phyloP scores from a whole-genome alignment of 179 eudicot genomes.

The Amaranthus tricolor region DNA sequence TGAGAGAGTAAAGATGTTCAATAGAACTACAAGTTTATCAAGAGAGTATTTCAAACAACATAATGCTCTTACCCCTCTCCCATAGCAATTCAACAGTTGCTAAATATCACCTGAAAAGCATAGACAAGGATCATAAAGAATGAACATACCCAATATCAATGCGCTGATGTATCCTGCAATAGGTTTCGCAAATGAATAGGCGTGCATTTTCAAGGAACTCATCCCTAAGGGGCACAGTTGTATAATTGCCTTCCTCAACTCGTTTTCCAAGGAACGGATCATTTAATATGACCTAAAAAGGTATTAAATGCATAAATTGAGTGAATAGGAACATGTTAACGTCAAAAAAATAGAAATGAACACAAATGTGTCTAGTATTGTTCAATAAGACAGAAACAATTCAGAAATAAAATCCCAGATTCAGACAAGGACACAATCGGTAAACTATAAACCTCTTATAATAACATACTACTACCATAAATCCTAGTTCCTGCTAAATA shows the following conservation, averaged over 20 bases:
- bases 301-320: not conserved
- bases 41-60: too few relatives aligned
- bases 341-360: not conserved
- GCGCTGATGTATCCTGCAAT: constrained; percentile 92
- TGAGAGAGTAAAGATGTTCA: too few relatives aligned
- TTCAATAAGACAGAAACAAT: not conserved
- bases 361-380: not conserved
- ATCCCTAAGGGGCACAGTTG: constrained; percentile 74
- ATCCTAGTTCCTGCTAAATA: too few relatives aligned
- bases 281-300: constrained; percentile 70
- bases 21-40: too few relatives aligned
- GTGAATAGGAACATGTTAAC: too few relatives aligned
- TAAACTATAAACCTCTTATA: too few relatives aligned
- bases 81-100: too few relatives aligned
- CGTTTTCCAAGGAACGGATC: constrained; percentile 96
- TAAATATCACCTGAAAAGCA: too few relatives aligned
- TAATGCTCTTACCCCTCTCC: too few relatives aligned
- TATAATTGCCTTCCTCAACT: constrained; percentile 71
- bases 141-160: constrained; percentile 75
- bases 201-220: constrained; percentile 98
- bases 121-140: not conserved
- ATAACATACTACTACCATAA: too few relatives aligned
- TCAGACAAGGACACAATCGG: too few relatives aligned
- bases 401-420: too few relatives aligned
- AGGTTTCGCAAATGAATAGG: constrained; percentile 85